A percentile compares a stretch with the other conserved stretches of the same genome.
Evolutionary conservation across 2,329 filamentous ascomycete genomes (phyloP).

Genomic region (Aureobasidium sp.): DNA sequence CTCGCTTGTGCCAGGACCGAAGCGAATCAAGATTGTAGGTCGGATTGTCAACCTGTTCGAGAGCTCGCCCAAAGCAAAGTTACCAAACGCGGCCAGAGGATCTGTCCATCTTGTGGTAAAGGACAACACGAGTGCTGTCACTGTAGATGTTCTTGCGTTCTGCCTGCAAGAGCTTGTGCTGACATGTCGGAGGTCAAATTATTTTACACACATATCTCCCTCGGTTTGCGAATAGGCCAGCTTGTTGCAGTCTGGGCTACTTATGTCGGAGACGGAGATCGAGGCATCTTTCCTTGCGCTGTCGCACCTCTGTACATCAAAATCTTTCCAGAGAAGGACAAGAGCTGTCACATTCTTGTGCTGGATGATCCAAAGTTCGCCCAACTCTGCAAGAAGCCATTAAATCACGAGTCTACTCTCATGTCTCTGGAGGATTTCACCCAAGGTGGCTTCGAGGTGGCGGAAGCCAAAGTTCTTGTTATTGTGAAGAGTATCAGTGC

Average conservation of each 20-base stretch:
- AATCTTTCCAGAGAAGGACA: slow-evolving; percentile 53
- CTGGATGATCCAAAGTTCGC: slow-evolving; percentile 43
- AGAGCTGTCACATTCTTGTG: slow-evolving; percentile 48
- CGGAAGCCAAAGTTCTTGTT: slow-evolving; percentile 47
- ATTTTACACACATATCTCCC: slow-evolving; percentile 41
- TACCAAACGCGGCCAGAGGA: slow-evolving; percentile 41
- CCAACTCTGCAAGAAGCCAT: slow-evolving; percentile 40
- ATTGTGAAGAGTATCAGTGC: slow-evolving; percentile 53
- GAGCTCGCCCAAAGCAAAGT: slow-evolving; percentile 36
- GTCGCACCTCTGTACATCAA: slow-evolving; percentile 46
- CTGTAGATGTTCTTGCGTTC: slow-evolving; percentile 31
- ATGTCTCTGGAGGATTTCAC: slow-evolving; percentile 53
- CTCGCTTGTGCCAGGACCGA: slow-evolving; percentile 44
- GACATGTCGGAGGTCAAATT: slow-evolving; percentile 39
- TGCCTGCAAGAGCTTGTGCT: background rate
- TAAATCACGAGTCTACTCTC: slow-evolving; percentile 38
- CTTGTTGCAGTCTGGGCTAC: slow-evolving; percentile 52
- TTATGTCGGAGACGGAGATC: slow-evolving; percentile 46
- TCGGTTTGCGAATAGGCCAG: slow-evolving; percentile 45
- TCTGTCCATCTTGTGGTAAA: slow-evolving; percentile 50
- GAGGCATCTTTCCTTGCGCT: slow-evolving; percentile 33
- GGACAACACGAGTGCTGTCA: slow-evolving; percentile 49
- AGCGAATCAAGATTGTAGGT: slow-evolving; percentile 47
- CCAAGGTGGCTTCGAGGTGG: slow-evolving; percentile 47
- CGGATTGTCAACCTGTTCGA: slow-evolving; percentile 51